These are phyloP conservation scores for Henningerozyma blattae DNA, from an alignment of 805 yeast species.

Conservation along the genomic window DNA sequence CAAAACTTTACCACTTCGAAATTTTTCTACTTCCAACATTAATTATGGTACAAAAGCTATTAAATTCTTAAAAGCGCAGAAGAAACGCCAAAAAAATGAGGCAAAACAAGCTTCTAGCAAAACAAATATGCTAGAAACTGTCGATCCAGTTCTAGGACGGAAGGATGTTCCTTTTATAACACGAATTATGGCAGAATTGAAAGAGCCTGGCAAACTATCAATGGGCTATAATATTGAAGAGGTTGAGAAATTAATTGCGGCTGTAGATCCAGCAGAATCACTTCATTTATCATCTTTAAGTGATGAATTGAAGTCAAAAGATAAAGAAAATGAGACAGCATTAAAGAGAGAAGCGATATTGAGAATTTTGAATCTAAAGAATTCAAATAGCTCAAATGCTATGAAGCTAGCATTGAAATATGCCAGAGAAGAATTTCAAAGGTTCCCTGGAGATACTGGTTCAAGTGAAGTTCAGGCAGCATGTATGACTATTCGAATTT, in stretches of 20 bases:
- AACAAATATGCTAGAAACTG: slow-evolving; percentile 24
- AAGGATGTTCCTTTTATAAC: slow-evolving; percentile 51
- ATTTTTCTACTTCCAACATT: too few species aligned
- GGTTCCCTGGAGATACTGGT: slow-evolving; percentile 85
- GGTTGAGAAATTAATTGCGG: slow-evolving; percentile 63
- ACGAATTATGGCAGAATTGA: slow-evolving; percentile 53
- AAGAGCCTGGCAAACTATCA: slow-evolving; percentile 54
- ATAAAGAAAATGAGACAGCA: slow-evolving; percentile 21
- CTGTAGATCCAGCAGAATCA: slow-evolving; percentile 28
- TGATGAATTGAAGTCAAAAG: slow-evolving; percentile 13
- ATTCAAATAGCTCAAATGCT: slow-evolving; percentile 48
- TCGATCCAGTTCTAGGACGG: slow-evolving; percentile 82
- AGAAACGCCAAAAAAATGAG: slow-evolving; percentile 23
- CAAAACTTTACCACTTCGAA: too few species aligned
- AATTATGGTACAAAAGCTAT: slow-evolving; percentile 19
- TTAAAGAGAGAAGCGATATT: slow-evolving; percentile 57
- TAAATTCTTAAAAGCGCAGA: slow-evolving; percentile 23
- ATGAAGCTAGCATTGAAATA: slow-evolving; percentile 44
- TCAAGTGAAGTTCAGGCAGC: slow-evolving; percentile 97
- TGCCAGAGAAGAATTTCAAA: slow-evolving; percentile 70
- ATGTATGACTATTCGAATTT: slow-evolving; percentile 67
- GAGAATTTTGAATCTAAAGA: slow-evolving; percentile 64
- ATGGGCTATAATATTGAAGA: slow-evolving; percentile 48
- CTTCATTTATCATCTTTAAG: slow-evolving; percentile 16
- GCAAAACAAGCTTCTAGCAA: slow-evolving; percentile 22